Base-by-base conservation (phyloP, 1,284 basidiomycete genomes). In the Schizopora paradoxa region DNA sequence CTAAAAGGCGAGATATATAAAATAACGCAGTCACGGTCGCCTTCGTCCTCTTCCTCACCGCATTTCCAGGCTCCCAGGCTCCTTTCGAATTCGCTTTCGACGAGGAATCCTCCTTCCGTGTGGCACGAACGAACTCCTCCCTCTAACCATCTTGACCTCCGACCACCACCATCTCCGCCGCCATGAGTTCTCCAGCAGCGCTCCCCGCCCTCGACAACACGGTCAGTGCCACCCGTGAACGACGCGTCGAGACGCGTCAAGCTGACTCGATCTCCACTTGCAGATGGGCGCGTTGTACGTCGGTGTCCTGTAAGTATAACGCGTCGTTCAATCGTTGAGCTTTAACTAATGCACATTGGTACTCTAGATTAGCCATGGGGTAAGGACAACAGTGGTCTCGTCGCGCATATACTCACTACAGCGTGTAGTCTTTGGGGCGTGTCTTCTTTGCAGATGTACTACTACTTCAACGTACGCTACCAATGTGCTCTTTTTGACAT, bases 381-480 rank as follows among this genome's bases (percentile, higher is more conserved):
- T 40, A 23, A 40, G 38, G 21, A n/a, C 11, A 18, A 4, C 11
- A 13, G n/a, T 14, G 11, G 10, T 11, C 19, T 23, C 4, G 5
- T 18, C 19, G 3, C 38, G 14, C 13, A 11, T 13, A 7, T 23
- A 14, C 6, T 14, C 38, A 14, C 11, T 6, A 40, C 19, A 11
- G 21, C 6, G 10, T 19, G 8, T 7, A 40, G 38, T 14, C 25
- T 40, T 2, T 40, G 38, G 38, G 38, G 14, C 11, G 21, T 16
- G 16, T 18, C 19, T 14, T 21, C 38, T 4, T 18, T 40, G 38
- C 38, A 40, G 38, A 16, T 40, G 38, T 40, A 40, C 13, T 40
- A 40, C 38, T 40, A 40, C 21, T 40, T 21, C 21, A 40, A 40
- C 38, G 38, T 40, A 23, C 38, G 38, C 41, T 26, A 10, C 5